Base-by-base conservation (phyloP, 192 early-diverging fungal genomes). In the Backusella macrospora region DNA sequence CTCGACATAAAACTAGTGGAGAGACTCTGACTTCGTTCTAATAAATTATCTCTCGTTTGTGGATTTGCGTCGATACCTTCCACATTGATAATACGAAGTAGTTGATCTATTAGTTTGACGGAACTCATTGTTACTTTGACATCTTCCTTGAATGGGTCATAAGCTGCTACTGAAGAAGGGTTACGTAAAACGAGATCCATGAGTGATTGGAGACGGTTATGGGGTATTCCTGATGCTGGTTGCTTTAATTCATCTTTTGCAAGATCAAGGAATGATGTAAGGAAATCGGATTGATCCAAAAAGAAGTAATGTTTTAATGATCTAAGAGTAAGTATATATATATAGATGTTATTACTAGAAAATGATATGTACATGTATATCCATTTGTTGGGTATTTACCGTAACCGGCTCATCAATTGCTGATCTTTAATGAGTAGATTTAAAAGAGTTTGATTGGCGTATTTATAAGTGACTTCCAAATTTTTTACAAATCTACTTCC, bases 261-360 rank as follows among this genome's bases (percentile, higher is more conserved):
- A 39, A 98, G 82, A 76, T 99, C 98, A 49, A 99, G 75, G 77
- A 99, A 99, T 48, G 96, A 96, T 2, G 90, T 93, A 52, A 99
- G 79, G 74, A 92, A 99, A 76, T 99, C 98, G 0, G 94, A 93
- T 76, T 94, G 94, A 76, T 97, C 94, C 71, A 98, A 85, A 68
- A 99, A 85, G 62, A 97, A 92, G 79, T 95, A 97, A 45, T 90
- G 92, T 82, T 99, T 99, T 26, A 98, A 80, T 5, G 96, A 97
- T 63, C 92, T 94, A 73, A 7, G 14, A 13, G 2, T 39, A 26
- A 64, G n/a, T n/a, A 37, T 43, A 40, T 12, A 9, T n/a, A 37
- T 43, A 40, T 12, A 9, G 29, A 16, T 46, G 21, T 16, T 18
- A 9, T 70, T 29, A 26, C n/a, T 9, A 48, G 42, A 49, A 13